These are phyloP conservation scores for Gymnopus androsaceus DNA, from an alignment of 1,284 basidiomycete genomes.

Conservation along the genomic window DNA sequence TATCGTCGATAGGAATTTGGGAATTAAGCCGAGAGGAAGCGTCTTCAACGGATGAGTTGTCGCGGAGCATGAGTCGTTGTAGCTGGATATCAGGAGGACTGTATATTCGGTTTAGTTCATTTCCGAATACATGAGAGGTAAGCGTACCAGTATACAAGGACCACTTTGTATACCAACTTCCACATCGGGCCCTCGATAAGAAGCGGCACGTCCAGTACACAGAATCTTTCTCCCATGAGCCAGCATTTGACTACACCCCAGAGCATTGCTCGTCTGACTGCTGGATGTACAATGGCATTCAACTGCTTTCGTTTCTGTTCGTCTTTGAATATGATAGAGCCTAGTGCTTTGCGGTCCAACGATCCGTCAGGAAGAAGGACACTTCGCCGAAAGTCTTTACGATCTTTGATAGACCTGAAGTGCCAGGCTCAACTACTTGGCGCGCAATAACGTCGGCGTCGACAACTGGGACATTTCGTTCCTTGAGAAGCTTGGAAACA, in stretches of 20 bases:
- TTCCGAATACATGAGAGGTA: not conserved
- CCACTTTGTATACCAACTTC: constrained; percentile 81
- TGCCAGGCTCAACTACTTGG: constrained; percentile 85
- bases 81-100: constrained; percentile 80
- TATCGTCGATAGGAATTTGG: constrained; percentile 80
- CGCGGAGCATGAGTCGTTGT: constrained; percentile 73
- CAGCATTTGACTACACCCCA: constrained; percentile 72
- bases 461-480: constrained; percentile 71
- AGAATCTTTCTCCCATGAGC: constrained; percentile 77
- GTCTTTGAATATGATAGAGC: constrained; percentile 84
- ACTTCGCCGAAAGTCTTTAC: constrained; percentile 71
- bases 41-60: constrained; percentile 58
- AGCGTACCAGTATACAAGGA: constrained; percentile 87
- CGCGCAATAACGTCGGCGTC: constrained; percentile 94
- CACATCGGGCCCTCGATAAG: constrained; percentile 90
- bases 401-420: constrained; percentile 71
- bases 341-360: constrained; percentile 84
- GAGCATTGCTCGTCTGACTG: constrained; percentile 78
- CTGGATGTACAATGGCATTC: constrained; percentile 90
- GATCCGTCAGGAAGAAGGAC: constrained; percentile 72
- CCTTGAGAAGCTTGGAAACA: constrained; percentile 75
- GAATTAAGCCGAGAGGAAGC: constrained; percentile 77
- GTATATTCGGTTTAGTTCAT: not conserved
- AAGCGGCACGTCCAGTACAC: constrained; percentile 91
- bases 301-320: constrained; percentile 70